Base-by-base conservation (phyloP, 176 grass and related monocot species). In the Puya raimondii region DNA sequence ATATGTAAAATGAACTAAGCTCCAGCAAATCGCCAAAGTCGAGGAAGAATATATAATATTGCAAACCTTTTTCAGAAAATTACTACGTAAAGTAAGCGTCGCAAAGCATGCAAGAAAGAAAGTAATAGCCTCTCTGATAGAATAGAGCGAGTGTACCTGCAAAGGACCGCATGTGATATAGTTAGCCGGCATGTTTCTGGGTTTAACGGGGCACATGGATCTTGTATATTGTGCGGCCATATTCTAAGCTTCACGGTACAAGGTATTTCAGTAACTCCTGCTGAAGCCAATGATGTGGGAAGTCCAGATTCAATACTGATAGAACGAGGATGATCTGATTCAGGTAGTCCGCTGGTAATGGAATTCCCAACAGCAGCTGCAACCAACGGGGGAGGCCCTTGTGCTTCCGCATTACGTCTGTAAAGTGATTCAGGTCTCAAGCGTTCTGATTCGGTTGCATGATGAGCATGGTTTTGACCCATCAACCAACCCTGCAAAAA, bases 161-260 rank as follows among this genome's bases (percentile, higher is more conserved):
- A 91, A 83, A 99, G 95, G 70, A 99, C 95, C n/a, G 90, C 95
- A 79, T 99, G 87, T 68, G 95, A 92, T 79, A 99, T 91, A 25
- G 80, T 85, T 83, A 99, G 77, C 33, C 86, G 69, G 68, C 80
- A 90, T 23, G 70, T 81, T 26, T 81, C 80, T 18, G 68, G 49
- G 68, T 84, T 75, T 47, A 99, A 77, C 12, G 26, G 11, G 53
- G 57, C 71, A 76, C 72, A 84, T 73, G 95, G 80, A 27, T 88
- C 50, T 42, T 84, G 86, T 47, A 88, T 85, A 86, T 94, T 67
- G 47, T 99, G 87, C n/a, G 71, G 66, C 95, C 95, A 99, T 86
- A 99, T 90, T 83, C 78, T 88, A 70, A 99, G 90, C 66, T 94
- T 99, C 74, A 99, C 95, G 54, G 95, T 99, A 67, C 95, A 99